phyloP scores from a whole-genome alignment of 352 stramenopile genomes.

The Peronosclerospora sorghi region DNA sequence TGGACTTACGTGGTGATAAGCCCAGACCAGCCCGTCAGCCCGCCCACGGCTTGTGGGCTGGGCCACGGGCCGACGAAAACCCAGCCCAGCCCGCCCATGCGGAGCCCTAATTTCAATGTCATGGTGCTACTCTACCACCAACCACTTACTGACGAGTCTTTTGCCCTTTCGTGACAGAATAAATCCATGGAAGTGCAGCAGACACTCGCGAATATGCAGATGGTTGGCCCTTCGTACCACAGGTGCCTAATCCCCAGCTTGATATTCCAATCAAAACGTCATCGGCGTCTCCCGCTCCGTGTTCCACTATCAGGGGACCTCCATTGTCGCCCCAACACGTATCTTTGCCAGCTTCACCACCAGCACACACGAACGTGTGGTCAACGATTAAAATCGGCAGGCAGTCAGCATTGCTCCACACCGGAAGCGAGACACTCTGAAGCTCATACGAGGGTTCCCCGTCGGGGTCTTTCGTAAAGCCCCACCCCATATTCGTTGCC shows the following conservation, averaged over 20 bases:
- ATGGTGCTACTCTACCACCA: too few relatives aligned
- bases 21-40: too few relatives aligned
- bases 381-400: slow-evolving; percentile 5
- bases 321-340: slow-evolving; percentile 24
- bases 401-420: slow-evolving; percentile 1
- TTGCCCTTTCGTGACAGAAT: slow-evolving; percentile 2
- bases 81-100: too few relatives aligned
- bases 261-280: slow-evolving; percentile 41
- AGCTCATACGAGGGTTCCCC: slow-evolving; percentile 7
- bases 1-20: too few relatives aligned
- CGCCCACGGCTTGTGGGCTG: too few relatives aligned
- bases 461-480: slow-evolving; percentile 5
- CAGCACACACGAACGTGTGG: slow-evolving; percentile 15
- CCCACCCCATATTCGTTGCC: slow-evolving; percentile 16
- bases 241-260: slow-evolving; percentile 27
- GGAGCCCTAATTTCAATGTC: too few relatives aligned
- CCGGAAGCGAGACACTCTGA: neutral
- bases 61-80: too few relatives aligned
- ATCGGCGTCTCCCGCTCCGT: slow-evolving; percentile 9
- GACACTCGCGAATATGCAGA: neutral
- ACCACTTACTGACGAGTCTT: too few relatives aligned
- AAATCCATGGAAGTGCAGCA: slow-evolving; percentile 9
- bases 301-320: slow-evolving; percentile 18
- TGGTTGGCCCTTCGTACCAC: slow-evolving; percentile 12
- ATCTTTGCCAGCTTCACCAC: slow-evolving; percentile 11